These are phyloP conservation scores for Phytophthora ohioensis DNA, from an alignment of 352 stramenopile species.

Conservation along the genomic window DNA sequence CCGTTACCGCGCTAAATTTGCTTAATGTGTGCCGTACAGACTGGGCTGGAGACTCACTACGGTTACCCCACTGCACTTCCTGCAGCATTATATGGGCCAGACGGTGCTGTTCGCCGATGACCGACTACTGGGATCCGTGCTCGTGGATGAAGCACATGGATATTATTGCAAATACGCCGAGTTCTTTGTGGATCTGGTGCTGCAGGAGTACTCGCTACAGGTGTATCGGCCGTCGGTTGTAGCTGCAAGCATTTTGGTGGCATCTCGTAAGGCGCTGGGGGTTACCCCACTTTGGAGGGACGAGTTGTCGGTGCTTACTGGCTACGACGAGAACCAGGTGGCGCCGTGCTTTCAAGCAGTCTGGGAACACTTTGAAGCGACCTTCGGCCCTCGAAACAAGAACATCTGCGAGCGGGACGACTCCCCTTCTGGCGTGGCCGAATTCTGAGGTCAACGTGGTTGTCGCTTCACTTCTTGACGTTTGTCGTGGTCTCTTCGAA, in stretches of 20 bases:
- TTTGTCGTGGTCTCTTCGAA: constrained; percentile 23
- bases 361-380: constrained; percentile 82
- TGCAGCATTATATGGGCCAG: constrained; percentile 82
- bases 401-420: constrained; percentile 61
- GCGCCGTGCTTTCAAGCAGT: constrained; percentile 86
- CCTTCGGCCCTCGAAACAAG: constrained; percentile 81
- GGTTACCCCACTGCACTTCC: constrained; percentile 83
- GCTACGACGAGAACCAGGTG: constrained; percentile 84
- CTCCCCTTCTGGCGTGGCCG: constrained; percentile 74
- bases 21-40: constrained; percentile 45
- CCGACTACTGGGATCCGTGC: constrained; percentile 69
- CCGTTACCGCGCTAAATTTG: constrained; percentile 36
- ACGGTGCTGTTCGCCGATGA: constrained; percentile 86
- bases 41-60: constrained; percentile 75
- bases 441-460: constrained; percentile 45
- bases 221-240: constrained; percentile 86
- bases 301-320: constrained; percentile 81
- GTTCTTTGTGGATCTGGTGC: constrained; percentile 87
- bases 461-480: constrained; percentile 17
- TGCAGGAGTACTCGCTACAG: constrained; percentile 88
- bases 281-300: constrained; percentile 86
- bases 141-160: constrained; percentile 78
- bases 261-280: constrained; percentile 77
- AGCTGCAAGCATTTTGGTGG: constrained; percentile 78
- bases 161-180: constrained; percentile 90